These are phyloP conservation scores for Ceratocystiopsis sp. DNA, from an alignment of 2,329 filamentous ascomycete species.

Conservation along the genomic window DNA sequence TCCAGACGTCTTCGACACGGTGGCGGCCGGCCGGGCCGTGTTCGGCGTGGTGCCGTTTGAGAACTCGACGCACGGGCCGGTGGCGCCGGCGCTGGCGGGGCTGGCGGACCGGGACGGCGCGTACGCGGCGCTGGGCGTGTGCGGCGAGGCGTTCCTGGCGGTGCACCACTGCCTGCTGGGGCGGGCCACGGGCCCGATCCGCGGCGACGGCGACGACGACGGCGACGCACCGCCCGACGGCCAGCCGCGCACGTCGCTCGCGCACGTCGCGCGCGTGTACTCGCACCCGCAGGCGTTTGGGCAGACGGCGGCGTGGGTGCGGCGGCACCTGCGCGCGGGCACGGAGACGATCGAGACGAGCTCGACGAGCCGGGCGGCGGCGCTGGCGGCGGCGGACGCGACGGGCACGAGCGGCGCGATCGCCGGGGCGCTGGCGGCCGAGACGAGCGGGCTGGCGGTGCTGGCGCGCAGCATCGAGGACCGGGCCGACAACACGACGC, in stretches of 20 bases:
- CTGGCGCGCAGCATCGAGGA: constrained; percentile 59
- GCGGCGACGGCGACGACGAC: background rate
- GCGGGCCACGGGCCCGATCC: constrained; percentile 7
- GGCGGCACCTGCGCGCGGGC: constrained; percentile 37
- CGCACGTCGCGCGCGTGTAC: constrained; percentile 59
- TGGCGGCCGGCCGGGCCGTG: constrained; percentile 46
- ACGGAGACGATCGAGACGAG: constrained; percentile 70
- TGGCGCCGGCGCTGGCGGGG: constrained; percentile 77
- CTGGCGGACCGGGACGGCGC: constrained; percentile 54
- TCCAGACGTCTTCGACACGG: constrained; percentile 60
- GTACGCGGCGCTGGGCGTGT: constrained; percentile 56
- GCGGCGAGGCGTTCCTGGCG: constrained; percentile 68
- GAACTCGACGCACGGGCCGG: constrained; percentile 87
- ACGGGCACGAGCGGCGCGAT: constrained; percentile 57
- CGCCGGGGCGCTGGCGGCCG: constrained; percentile 56
- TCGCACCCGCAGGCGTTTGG: constrained; percentile 82
- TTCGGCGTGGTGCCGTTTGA: constrained; percentile 86
- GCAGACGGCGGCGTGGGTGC: constrained; percentile 67
- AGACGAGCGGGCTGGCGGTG: constrained; percentile 48
- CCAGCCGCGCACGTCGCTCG: constrained; percentile 31
- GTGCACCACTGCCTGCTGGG: constrained; percentile 82
- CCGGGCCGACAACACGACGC: constrained; percentile 55
- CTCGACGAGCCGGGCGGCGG: constrained; percentile 72
- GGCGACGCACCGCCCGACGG: background rate
- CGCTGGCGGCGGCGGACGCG: constrained; percentile 47